Conservation (phyloP, 805 yeast genomes). For the Metschnikowia matae region DNA sequence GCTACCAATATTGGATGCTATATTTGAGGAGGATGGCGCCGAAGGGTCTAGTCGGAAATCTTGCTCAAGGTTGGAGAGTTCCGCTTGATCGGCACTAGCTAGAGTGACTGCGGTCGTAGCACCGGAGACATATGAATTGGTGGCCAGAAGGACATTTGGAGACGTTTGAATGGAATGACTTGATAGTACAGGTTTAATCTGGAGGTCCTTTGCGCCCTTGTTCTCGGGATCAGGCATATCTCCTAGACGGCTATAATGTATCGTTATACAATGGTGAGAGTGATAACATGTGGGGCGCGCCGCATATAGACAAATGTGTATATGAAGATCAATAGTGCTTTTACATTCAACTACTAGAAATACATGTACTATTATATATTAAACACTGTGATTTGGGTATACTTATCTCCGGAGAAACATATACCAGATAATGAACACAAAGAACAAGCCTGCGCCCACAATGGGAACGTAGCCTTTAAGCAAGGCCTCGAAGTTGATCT, state of each 20-base stretch:
- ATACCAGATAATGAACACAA: slow-evolving; percentile 82
- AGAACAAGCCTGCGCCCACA: slow-evolving; percentile 63
- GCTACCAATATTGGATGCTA: slow-evolving; percentile 3
- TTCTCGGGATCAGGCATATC: neutral
- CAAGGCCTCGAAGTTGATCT: slow-evolving; percentile 85
- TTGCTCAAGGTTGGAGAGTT: slow-evolving; percentile 6
- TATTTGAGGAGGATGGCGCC: slow-evolving; percentile 1
- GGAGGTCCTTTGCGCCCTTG: neutral
- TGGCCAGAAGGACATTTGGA: slow-evolving; percentile 3
- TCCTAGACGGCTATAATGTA: neutral
- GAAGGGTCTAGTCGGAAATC: slow-evolving; percentile 2
- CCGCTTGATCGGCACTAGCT: slow-evolving; percentile 14
- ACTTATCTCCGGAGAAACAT: slow-evolving; percentile 43
- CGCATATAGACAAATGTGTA: neutral
- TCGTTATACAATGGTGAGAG: neutral
- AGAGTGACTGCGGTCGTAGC: slow-evolving; percentile 17
- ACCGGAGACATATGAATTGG: slow-evolving; percentile 7
- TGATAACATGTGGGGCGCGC: slow-evolving; percentile 4
- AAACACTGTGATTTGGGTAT: neutral
- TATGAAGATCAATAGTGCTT: neutral
- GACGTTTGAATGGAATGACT: neutral
- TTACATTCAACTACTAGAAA: neutral
- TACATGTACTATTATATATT: neutral
- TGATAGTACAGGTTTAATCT: neutral
- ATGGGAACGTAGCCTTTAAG: slow-evolving; percentile 88